Conservation (phyloP, 352 stramenopile genomes). For the Phytophthora pisi region DNA sequence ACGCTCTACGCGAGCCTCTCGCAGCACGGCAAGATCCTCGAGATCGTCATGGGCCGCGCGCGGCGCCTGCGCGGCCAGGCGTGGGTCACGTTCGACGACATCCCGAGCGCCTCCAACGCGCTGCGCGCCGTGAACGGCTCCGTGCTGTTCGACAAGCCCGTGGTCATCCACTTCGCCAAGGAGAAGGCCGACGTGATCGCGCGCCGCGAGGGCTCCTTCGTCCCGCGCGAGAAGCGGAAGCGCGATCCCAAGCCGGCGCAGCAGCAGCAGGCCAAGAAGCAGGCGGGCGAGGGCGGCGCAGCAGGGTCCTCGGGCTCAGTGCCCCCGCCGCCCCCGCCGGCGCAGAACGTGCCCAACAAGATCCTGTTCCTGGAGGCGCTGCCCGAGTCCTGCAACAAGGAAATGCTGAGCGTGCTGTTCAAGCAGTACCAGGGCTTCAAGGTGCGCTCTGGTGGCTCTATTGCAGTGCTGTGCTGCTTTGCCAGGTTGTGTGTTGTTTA, state of each 20-base stretch:
- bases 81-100: constrained; percentile 93
- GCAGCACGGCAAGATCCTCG: constrained; percentile 92
- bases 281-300: constrained; percentile 24
- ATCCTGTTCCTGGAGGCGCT: constrained; percentile 95
- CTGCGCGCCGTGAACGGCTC: constrained; percentile 89
- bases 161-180: constrained; percentile 84
- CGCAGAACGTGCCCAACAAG: constrained; percentile 85
- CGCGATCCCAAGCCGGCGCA: constrained; percentile 51
- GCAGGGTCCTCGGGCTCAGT: not conserved
- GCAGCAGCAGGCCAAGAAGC: constrained; percentile 45
- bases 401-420: constrained; percentile 97
- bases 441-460: constrained; percentile 38
- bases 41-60: constrained; percentile 88
- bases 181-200: constrained; percentile 86
- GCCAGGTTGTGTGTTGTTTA: too few relatives aligned
- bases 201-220: constrained; percentile 69
- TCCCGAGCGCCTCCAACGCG: constrained; percentile 87
- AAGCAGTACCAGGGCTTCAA: constrained; percentile 97
- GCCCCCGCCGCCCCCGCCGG: constrained; percentile 44
- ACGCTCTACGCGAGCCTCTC: constrained; percentile 91
- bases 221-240: constrained; percentile 85
- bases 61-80: constrained; percentile 89
- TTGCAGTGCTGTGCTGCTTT: constrained; percentile 2
- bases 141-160: constrained; percentile 89
- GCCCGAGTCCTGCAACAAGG: constrained; percentile 94